Conservation (phyloP, 192 early-diverging fungal species). For the Geranomyces variabilis region DNA sequence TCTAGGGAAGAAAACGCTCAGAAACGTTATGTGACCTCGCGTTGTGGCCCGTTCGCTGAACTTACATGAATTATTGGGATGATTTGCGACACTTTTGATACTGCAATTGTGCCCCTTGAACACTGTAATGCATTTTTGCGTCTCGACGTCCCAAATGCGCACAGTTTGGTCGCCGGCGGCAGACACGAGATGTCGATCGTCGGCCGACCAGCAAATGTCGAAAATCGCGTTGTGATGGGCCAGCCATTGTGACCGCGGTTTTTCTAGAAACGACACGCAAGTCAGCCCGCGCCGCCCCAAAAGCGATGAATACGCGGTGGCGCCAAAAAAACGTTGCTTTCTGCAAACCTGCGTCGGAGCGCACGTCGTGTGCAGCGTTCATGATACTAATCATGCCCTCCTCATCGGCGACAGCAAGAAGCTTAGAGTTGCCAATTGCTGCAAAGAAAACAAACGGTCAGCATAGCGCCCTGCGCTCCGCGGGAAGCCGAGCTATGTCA, state of each 20-base stretch:
- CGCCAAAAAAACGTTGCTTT: too few species aligned
- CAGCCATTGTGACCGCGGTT: slow-evolving; percentile 45
- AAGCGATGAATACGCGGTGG: neutral
- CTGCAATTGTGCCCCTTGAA: slow-evolving; percentile 72
- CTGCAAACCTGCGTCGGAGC: slow-evolving; percentile 13
- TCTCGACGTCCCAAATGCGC: slow-evolving; percentile 77
- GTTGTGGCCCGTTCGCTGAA: slow-evolving; percentile 6
- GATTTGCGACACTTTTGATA: slow-evolving; percentile 71
- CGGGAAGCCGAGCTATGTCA: neutral
- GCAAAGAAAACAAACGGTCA: neutral
- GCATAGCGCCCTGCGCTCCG: neutral
- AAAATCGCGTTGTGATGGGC: slow-evolving; percentile 83
- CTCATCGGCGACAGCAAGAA: slow-evolving; percentile 72
- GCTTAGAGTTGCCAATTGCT: slow-evolving; percentile 56
- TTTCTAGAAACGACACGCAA: slow-evolving; percentile 5
- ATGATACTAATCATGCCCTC: slow-evolving; percentile 65
- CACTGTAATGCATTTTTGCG: slow-evolving; percentile 48
- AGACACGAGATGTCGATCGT: slow-evolving; percentile 71
- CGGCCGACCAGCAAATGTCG: slow-evolving; percentile 76
- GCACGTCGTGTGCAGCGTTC: slow-evolving; percentile 51
- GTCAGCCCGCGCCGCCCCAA: too few species aligned
- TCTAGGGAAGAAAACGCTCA: slow-evolving; percentile 39
- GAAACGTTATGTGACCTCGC: slow-evolving; percentile 11
- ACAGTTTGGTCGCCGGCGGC: slow-evolving; percentile 77
- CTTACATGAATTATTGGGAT: slow-evolving; percentile 62